These are phyloP conservation scores for Ocimum tenuiflorum DNA, from an alignment of 257 asterid genomes.

Conservation along the genomic window DNA sequence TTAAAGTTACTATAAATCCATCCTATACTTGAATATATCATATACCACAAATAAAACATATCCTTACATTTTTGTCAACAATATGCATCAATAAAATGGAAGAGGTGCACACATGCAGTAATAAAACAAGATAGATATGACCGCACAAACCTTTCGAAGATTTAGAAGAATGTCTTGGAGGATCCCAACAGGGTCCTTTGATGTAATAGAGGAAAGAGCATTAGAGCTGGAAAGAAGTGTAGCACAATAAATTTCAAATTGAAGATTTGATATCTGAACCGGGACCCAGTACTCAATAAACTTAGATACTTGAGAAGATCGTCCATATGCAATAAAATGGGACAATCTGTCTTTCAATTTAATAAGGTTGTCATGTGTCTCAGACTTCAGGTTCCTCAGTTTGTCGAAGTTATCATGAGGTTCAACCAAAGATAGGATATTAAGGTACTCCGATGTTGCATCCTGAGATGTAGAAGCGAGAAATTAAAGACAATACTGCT, in stretches of 20 bases:
- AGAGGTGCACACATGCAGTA: constrained; percentile 5
- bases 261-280: constrained; percentile 63
- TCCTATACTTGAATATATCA: no score
- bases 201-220: constrained; percentile 49
- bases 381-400: constrained; percentile 33
- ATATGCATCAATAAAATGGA: not conserved
- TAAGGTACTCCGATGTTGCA: constrained; percentile 36
- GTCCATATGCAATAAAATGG: constrained; percentile 31
- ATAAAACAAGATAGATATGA: constrained; percentile 18
- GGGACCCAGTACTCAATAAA: constrained; percentile 90
- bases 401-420: constrained; percentile 33
- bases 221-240: constrained; percentile 47
- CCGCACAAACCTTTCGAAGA: constrained; percentile 63
- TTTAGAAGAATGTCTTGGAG: constrained; percentile 53
- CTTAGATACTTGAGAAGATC: constrained; percentile 39
- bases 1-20: no score
- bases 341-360: constrained; percentile 41
- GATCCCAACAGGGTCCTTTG: constrained; percentile 54
- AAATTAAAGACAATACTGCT: not conserved
- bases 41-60: no score
- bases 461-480: constrained; percentile 35
- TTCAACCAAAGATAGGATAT: constrained; percentile 47
- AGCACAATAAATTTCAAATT: constrained; percentile 80
- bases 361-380: constrained; percentile 38
- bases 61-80: no score